Base-by-base conservation (phyloP, 2,329 filamentous ascomycete genomes). In the Amauroascus verrucosus region DNA sequence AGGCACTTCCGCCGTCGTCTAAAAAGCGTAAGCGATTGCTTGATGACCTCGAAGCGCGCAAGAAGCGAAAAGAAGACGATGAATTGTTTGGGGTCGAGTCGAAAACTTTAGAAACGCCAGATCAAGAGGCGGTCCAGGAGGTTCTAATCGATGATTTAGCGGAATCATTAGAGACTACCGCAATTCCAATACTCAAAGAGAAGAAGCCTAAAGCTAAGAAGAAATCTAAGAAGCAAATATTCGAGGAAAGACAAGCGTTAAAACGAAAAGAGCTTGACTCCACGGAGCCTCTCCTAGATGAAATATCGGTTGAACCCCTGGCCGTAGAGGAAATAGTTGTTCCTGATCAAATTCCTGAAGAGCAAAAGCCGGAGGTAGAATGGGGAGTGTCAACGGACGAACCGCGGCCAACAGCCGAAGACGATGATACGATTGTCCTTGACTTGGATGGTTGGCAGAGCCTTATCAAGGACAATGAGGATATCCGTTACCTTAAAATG, bases 41-140 rank as follows among this genome's bases (percentile, higher is more conserved):
- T 6, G 65, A 65, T 51, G 67, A 71, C 46, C 64, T 80, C 30
- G 61, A 62, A 6, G 71, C 76, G 45, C 80, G 86, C 48, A 93
- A 95, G 68, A 82, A 87, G 47, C 85, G 84, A 62, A 91, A 89
- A 72, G 88, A 88, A 65, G 86, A 90, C 54, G 86, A 91, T 61
- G 86, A 88, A 61, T 75, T 91, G 4, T 89, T 89, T 63, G 82
- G 80, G 13, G 74, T 85, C 43, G 79, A 77, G 66, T 51, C 57
- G 5, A 50, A 51, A 28, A 5, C 33, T 44, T 16, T 50, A 14
- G 72, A 75, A 40, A 70, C 75, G 22, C 72, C 77, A 13, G 74
- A 78, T 48, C 78, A 82, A 9, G 65, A 71, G 5, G 28, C n/a
- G 7, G 20, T 13, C 20, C 30, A n/a, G 16, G 32, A 47, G 6